Base-by-base conservation (phyloP, 129 eudicot species). In the Mikania micrantha region DNA sequence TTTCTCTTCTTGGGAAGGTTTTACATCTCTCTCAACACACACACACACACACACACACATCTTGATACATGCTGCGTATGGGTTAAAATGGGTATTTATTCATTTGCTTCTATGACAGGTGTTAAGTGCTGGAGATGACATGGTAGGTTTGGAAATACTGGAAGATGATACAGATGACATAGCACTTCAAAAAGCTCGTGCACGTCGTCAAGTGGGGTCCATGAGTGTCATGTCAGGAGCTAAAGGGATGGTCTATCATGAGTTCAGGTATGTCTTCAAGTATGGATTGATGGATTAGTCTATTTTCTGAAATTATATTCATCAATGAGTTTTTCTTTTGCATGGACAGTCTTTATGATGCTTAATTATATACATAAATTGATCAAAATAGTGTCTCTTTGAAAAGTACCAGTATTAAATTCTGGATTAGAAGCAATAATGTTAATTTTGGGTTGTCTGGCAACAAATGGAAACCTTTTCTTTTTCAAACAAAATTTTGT, bases 141-240 rank as follows among this genome's bases (percentile, higher is more conserved):
- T 42, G 2, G 81, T 87, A 41, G 97, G 97, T 40, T 77, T 90
- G 56, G 97, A 90, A 80, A 83, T 75, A 80, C 79, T 90, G 63
- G 97, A 87, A 59, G 95, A 90, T 76, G 97, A 90, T 80, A 77
- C 95, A 50, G 97, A 90, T 72, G 97, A 81, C 60, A 67, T 90
- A 34, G 95, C 97, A 42, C 87, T 87, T 25, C 86, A 82, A 19
- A 90, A 90, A 66, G 95, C 96, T 9, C 86, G 95, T 57, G 95
- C 96, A 13, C 86, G 96, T 15, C 88, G 96, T 13, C 67, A 60
- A 2, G 57, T 53, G 28, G 91, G 95, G 8, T 84, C 95, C 53
- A 86, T 90, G 96, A 90, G 96, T 73, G 80, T 85, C 74, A 84
- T 90, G 95, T 90, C 96, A 17, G 96, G 96, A 78, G 95, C 96